These are phyloP conservation scores for Lecanicillium sp. DNA, from an alignment of 2,329 filamentous ascomycete species.

Conservation along the genomic window DNA sequence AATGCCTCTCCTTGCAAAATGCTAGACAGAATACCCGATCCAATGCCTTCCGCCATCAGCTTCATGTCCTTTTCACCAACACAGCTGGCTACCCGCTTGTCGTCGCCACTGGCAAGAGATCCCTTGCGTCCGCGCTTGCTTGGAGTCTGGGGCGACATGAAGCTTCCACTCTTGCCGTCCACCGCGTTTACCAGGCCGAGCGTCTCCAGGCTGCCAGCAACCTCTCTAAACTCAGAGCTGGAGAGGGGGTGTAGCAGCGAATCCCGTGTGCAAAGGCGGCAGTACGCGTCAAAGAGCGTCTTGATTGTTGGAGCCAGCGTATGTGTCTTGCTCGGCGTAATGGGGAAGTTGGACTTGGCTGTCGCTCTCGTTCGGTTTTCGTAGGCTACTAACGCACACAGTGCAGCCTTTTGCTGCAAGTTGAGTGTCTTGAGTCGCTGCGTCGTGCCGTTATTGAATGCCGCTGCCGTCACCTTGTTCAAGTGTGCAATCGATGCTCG, in stretches of 20 bases:
- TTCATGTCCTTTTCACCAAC: constrained; percentile 75
- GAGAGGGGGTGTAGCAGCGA: constrained; percentile 86
- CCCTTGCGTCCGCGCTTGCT: constrained; percentile 58
- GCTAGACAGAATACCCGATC: constrained; percentile 52
- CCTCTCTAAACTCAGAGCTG: constrained; percentile 88
- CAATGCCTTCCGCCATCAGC: constrained; percentile 56
- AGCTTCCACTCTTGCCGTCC: constrained; percentile 63
- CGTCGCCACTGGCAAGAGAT: constrained; percentile 53
- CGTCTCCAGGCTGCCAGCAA: constrained; percentile 82
- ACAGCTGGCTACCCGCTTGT: constrained; percentile 70
- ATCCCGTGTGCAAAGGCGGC: constrained; percentile 73
- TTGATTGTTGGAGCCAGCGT: constrained; percentile 71
- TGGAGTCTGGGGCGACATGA: constrained; percentile 58
- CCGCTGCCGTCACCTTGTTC: constrained; percentile 81
- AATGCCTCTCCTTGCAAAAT: constrained; percentile 55
- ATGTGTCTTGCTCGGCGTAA: constrained; percentile 54
- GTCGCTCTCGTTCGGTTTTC: constrained; percentile 61
- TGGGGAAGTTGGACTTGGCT: constrained; percentile 31
- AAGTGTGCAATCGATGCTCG: constrained; percentile 85
- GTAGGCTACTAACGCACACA: constrained; percentile 82
- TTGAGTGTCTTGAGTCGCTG: constrained; percentile 84
- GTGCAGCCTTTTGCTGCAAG: constrained; percentile 89
- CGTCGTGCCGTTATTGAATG: constrained; percentile 81
- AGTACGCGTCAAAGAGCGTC: constrained; percentile 77
- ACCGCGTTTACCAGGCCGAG: constrained; percentile 67